Base-by-base conservation (phyloP, 805 yeast species). In the Cyberlindnera xishuangbannaensis region DNA sequence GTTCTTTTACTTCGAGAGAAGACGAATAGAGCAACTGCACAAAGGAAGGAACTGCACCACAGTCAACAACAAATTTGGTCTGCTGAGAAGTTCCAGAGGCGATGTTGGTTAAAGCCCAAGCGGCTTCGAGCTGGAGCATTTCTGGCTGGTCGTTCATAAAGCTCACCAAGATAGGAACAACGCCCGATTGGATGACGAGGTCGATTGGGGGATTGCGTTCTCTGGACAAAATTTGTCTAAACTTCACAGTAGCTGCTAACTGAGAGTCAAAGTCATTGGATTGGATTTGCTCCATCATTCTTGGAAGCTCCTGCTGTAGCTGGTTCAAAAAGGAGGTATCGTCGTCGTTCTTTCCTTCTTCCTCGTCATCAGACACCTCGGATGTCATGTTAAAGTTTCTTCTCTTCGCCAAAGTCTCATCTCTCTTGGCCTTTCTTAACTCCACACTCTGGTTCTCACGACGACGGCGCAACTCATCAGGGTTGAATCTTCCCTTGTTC, bases 61-160 rank as follows among this genome's bases (percentile, higher is more conserved):
- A 79, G 43, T 87, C 90, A 36, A 92, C 92, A 35, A 92, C 97
- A 27, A 80, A 79, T 50, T 73, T 74, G 15, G 98, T 92, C 63
- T 92, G 97, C 30, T 76, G 82, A 26, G 95, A 76, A 32, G 81
- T 68, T 43, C 98, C 98, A 4, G 96, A 85, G 15, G 97, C 97
- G 59, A 92, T 90, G 58, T 92, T 92, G 31, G 98, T 92, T 48
- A 92, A 73, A n/a, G 97, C 97, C 98, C 98, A 92, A 7, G 98
- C 97, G 10, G 97, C 95, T 67, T 92, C 98, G 51, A 92, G 75
- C 64, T 90, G 97, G 50, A 92, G 71, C 70, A 83, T 76, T 51
- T 84, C 87, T 4, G 88, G 84, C 47, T 84, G 87, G 38, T 72
- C 69, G 39, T 68, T 65, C 87, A 92, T 82, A 50, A 88, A 86